phyloP scores from a whole-genome alignment of 2,329 filamentous ascomycete species.

The Sclerotinia minor region DNA sequence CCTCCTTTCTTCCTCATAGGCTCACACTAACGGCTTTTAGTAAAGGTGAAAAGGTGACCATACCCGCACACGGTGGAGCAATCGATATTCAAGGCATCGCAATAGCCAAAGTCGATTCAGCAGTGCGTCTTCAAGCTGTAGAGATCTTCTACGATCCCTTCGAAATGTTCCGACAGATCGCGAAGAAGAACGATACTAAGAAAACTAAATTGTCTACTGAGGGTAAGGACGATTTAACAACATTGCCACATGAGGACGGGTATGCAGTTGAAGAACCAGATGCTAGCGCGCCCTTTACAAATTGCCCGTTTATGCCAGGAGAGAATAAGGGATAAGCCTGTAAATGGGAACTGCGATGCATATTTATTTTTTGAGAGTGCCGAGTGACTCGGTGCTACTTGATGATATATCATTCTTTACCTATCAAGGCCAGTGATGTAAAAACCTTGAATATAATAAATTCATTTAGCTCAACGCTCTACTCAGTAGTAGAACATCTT shows the following conservation, averaged over 20 bases:
- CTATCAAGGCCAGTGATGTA: not conserved
- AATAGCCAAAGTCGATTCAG: slow-evolving; percentile 61
- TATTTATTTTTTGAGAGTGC: not conserved
- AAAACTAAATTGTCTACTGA: slow-evolving; percentile 17
- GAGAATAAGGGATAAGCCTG: slow-evolving; percentile 15
- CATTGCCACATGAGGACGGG: slow-evolving; percentile 29
- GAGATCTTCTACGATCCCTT: slow-evolving; percentile 67
- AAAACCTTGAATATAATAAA: not conserved
- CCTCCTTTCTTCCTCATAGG: not conserved
- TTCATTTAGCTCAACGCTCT: not conserved
- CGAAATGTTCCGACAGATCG: slow-evolving; percentile 67
- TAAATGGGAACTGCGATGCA: not conserved
- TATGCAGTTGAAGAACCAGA: slow-evolving; percentile 1
- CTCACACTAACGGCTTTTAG: slow-evolving; percentile 44
- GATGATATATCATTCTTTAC: not conserved
- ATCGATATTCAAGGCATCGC: slow-evolving; percentile 66
- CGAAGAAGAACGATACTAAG: slow-evolving; percentile 45
- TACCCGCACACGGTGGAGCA: slow-evolving; percentile 58
- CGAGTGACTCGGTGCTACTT: not conserved
- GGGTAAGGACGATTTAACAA: slow-evolving; percentile 26
- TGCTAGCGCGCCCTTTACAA: not conserved
- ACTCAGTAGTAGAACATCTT: not conserved
- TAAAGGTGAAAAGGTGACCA: slow-evolving; percentile 61
- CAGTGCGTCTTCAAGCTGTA: slow-evolving; percentile 57
- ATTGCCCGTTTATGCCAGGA: slow-evolving; percentile 19